Base-by-base conservation (phyloP, 306 rosid species). In the Casuarina glauca region DNA sequence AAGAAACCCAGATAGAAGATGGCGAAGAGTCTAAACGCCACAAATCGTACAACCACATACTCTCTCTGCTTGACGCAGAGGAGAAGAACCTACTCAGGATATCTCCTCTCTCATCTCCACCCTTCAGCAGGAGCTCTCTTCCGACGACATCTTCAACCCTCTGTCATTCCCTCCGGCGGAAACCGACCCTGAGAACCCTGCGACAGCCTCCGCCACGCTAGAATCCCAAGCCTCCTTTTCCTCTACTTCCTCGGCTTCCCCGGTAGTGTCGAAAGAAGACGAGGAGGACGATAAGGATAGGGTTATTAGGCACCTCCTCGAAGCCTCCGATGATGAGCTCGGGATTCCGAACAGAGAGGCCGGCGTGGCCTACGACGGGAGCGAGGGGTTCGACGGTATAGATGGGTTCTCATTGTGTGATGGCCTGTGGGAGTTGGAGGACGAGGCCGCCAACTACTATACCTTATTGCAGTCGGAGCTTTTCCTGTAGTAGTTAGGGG, bases 301-400 rank as follows among this genome's bases (percentile, higher is more conserved):
- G 54, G 93, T 89, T 0, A 90, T 91, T 90, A 87, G 93, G 54
- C 97, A 84, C 49, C 96, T 94, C 52, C 89, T 91, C 0, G 90
- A 94, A 74, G 98, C 98, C 66, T 91, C 98, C 0, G 98, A 94
- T 64, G 98, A 91, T 62, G 97, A 94, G 79, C 94, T 94, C 20
- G 98, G 98, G 81, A 89, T 94, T 61, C 98, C 98, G 44, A 85
- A 74, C 11, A 72, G 58, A 26, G 86, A 78, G 1, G 70, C 66
- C 20, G 82, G 82, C 11, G 35, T 44, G 0, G 45, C 68, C 6
- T 76, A 70, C 9, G 76, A 69, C 19, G 83, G 70, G 15, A 85
- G 75, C 1, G 74, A 58, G 20, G 88, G 82, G 38, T 54, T 83
- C 15, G 19, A 12, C 15, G 79, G 80, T 4, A 79, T 74, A 3